A percentile compares a stretch with the other conserved stretches of the same genome.
Evolutionary conservation across 2,329 filamentous ascomycete genomes (phyloP).

Genomic region (Clonostachys sp.): DNA sequence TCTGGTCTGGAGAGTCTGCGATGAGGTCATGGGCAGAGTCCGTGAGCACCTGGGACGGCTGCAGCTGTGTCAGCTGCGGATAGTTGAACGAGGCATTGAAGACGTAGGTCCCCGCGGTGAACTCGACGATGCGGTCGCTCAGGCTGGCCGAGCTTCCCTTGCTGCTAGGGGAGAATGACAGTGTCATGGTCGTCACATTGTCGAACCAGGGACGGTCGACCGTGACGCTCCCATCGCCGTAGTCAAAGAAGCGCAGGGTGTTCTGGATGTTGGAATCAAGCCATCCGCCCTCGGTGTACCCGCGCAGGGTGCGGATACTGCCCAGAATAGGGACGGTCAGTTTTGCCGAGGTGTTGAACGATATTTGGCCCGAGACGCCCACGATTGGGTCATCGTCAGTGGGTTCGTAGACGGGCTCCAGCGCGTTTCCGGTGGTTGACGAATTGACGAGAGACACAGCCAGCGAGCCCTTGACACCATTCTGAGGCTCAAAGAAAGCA

Average conservation of each 20-base stretch:
- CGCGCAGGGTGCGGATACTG: constrained; percentile 57
- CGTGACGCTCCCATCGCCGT: constrained; percentile 34
- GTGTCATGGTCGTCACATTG: constrained; percentile 49
- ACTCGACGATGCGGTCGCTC: constrained; percentile 33
- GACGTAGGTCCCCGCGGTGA: constrained; percentile 48
- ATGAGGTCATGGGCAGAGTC: constrained; percentile 36
- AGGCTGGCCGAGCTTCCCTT: constrained; percentile 24
- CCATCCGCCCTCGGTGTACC: constrained; percentile 55
- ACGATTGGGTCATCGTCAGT: constrained; percentile 31
- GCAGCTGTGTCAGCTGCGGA: constrained; percentile 53
- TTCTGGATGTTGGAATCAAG: constrained; percentile 50
- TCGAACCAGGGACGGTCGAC: constrained; percentile 57
- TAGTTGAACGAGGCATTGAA: constrained; percentile 60
- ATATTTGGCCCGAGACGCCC: constrained; percentile 47
- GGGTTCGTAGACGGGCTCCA: constrained; percentile 37
- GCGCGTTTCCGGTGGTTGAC: constrained; percentile 29
- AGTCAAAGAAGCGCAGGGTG: constrained; percentile 34
- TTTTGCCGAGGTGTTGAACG: constrained; percentile 52
- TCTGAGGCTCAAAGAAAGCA: constrained; percentile 50
- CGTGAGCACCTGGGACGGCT: constrained; percentile 42
- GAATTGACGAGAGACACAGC: constrained; percentile 47
- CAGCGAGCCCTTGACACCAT: constrained; percentile 47
- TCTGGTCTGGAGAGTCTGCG: constrained; percentile 35
- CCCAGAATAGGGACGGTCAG: constrained; percentile 55
- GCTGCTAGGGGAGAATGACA: constrained; percentile 37